These are phyloP conservation scores for Botrytis medusae DNA, from an alignment of 2,329 filamentous ascomycete genomes.

Conservation along the genomic window DNA sequence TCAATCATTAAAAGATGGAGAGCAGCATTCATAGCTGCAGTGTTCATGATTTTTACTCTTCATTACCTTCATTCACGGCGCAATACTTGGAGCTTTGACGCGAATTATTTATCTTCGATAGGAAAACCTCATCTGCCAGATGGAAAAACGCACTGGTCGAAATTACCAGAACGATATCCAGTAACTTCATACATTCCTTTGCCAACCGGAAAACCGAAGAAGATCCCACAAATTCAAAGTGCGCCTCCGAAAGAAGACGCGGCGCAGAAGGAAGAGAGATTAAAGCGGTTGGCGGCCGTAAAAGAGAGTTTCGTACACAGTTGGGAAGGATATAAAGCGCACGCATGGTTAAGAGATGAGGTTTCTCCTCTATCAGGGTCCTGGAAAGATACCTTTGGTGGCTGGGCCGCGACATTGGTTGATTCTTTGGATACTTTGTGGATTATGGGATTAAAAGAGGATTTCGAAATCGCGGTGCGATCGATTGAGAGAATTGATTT, in stretches of 20 bases:
- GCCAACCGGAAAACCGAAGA: slow-evolving; percentile 32
- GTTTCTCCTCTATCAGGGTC: slow-evolving; percentile 68
- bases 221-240: slow-evolving; percentile 36
- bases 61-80: slow-evolving; percentile 33
- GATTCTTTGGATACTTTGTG: slow-evolving; percentile 81
- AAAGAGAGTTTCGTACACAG: slow-evolving; percentile 44
- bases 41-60: slow-evolving; percentile 31
- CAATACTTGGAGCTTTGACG: slow-evolving; percentile 27
- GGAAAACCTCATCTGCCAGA: slow-evolving; percentile 47
- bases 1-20: slow-evolving; percentile 35
- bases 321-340: slow-evolving; percentile 78
- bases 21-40: slow-evolving; percentile 27
- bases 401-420: slow-evolving; percentile 85
- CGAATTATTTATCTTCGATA: slow-evolving; percentile 25
- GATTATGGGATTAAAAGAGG: slow-evolving; percentile 78
- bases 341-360: slow-evolving; percentile 87
- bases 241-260: slow-evolving; percentile 30
- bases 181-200: slow-evolving; percentile 35
- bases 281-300: slow-evolving; percentile 33
- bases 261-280: slow-evolving; percentile 30
- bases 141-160: slow-evolving; percentile 51
- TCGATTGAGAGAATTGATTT: slow-evolving; percentile 77
- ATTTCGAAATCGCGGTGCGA: slow-evolving; percentile 75
- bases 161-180: slow-evolving; percentile 36
- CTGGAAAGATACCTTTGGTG: slow-evolving; percentile 79